phyloP scores from a whole-genome alignment of 768 basidiomycete species.

The Lentinula sp. region DNA sequence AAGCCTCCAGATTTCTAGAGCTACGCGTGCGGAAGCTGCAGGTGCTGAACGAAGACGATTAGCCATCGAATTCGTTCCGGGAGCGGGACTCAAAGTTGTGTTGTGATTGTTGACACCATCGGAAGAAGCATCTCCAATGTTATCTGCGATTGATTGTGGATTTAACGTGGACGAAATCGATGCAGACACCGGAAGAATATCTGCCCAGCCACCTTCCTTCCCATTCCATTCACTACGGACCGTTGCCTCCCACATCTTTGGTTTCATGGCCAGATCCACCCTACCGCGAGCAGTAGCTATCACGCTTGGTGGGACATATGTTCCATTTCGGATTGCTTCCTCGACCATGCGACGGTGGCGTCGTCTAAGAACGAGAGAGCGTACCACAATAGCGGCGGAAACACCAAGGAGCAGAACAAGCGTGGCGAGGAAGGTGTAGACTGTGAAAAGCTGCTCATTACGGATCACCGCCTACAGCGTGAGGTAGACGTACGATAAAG shows the following conservation, averaged over 20 bases:
- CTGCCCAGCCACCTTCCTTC: slow-evolving; percentile 7
- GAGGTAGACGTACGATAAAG: background rate
- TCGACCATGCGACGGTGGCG: slow-evolving; percentile 54
- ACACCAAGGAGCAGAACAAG: slow-evolving; percentile 62
- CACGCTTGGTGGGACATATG: slow-evolving; percentile 36
- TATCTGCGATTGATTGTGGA: background rate
- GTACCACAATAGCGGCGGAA: slow-evolving; percentile 61
- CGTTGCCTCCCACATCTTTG: slow-evolving; percentile 39
- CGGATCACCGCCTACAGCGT: too few relatives aligned
- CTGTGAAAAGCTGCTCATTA: background rate
- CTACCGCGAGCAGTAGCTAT: slow-evolving; percentile 12
- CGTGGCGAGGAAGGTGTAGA: slow-evolving; percentile 45
- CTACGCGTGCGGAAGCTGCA: background rate
- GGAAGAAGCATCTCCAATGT: background rate
- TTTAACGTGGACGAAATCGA: background rate
- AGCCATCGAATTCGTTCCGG: background rate
- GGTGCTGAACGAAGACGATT: background rate
- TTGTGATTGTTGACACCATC: background rate
- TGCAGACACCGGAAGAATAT: background rate
- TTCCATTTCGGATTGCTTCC: slow-evolving; percentile 61
- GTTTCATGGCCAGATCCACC: slow-evolving; percentile 40
- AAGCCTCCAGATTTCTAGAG: background rate
- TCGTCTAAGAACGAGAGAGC: slow-evolving; percentile 58
- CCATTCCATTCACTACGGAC: background rate
- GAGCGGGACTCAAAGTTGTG: background rate